Conservation (phyloP, 2,329 filamentous ascomycete genomes). For the Madurella fahalii region DNA sequence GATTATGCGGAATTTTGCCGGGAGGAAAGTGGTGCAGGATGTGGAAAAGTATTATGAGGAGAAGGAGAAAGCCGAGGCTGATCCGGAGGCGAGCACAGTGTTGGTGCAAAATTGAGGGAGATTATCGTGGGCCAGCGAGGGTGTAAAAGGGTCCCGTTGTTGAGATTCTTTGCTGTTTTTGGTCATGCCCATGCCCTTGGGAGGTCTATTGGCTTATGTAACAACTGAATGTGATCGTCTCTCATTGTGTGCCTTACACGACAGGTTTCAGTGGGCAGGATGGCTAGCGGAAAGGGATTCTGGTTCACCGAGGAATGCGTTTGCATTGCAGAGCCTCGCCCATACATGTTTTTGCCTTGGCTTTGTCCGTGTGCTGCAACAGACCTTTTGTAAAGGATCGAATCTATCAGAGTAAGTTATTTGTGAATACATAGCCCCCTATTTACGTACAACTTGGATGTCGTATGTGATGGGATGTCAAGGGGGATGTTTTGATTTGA, state of each 20-base stretch:
- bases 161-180: background rate
- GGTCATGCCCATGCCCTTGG: background rate
- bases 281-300: background rate
- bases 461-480: too few species aligned
- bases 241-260: too few species aligned
- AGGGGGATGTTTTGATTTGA: too few species aligned
- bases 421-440: too few species aligned
- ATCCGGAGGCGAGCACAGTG: slow-evolving; percentile 34
- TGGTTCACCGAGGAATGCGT: background rate
- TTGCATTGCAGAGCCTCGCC: slow-evolving; percentile 3
- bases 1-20: slow-evolving; percentile 43
- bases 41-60: slow-evolving; percentile 37
- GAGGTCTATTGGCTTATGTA: background rate
- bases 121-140: background rate
- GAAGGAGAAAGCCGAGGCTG: slow-evolving; percentile 24
- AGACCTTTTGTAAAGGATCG: too few species aligned
- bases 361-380: too few species aligned
- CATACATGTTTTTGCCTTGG: background rate
- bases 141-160: background rate
- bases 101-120: slow-evolving; percentile 28
- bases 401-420: too few species aligned
- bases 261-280: background rate
- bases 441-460: too few species aligned
- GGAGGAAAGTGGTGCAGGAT: slow-evolving; percentile 46
- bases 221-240: background rate